Base-by-base conservation (phyloP, 345 rosid genomes). In the Boechera stricta region DNA sequence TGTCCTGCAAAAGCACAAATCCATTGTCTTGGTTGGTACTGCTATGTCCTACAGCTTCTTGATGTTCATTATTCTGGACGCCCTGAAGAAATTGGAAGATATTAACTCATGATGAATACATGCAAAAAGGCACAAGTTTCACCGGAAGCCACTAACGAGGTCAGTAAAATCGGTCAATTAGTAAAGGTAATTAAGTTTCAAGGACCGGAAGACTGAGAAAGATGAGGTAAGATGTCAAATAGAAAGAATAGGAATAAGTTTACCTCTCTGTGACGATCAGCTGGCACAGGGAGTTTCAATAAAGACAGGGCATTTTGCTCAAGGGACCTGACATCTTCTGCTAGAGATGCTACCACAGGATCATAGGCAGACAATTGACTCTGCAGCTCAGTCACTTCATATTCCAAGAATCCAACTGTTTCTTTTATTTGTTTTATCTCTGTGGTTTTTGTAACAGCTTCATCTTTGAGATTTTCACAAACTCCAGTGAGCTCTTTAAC, bases 301-400 rank as follows among this genome's bases (percentile, higher is more conserved):
- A 63, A 81, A 66, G 59, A 76, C 49, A 79, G 73, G 51, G 87
- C 78, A 74, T 81, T 88, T 53, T 77, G 73, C 83, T 91, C 97
- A 57, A 93, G 78, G 69, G 93, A 88, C 28, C 70, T 67, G 79
- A 92, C 64, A 81, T 81, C 80, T 39, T 87, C 92, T 67, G 77
- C 80, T 74, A 95, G 78, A 44, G 96, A 87, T 38, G 87, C 82
- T 72, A 95, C 84, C 58, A 84, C 81, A 11, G 96, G 91, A 77
- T 80, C 79, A 84, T 83, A 96, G 5, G 90, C 82, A 71, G 85
- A 81, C 76, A 88, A 73, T 55, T 83, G 83, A 44, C 80, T 79
- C 85, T 86, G 87, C 77, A 90, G 73, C 71, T 85, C 89, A 55
- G 83, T 84, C 26, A 88, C 84, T 87, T 88, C 88, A 51, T 70